Evolutionary conservation across 352 stramenopile species (phyloP).

Genomic region (Pythium angustatum): DNA sequence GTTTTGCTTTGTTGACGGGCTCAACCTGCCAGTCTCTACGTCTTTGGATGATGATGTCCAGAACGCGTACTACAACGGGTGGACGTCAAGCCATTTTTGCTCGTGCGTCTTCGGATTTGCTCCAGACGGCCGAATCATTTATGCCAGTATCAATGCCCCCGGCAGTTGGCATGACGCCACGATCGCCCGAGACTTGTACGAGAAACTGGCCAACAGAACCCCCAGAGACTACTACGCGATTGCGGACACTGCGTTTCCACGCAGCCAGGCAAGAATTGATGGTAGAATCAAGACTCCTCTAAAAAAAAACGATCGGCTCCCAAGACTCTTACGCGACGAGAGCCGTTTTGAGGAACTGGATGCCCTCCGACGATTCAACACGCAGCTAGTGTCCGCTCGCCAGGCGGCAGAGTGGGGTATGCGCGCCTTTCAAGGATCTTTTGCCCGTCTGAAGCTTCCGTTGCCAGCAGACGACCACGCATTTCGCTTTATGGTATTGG

Average conservation of each 20-base stretch:
- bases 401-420: slow-evolving; percentile 29
- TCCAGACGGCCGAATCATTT: slow-evolving; percentile 21
- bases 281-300: slow-evolving; percentile 16
- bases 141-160: slow-evolving; percentile 5
- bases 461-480: slow-evolving; percentile 19
- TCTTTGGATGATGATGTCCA: slow-evolving; percentile 17
- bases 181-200: slow-evolving; percentile 15
- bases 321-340: slow-evolving; percentile 2
- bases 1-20: slow-evolving; percentile 29
- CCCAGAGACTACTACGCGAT: slow-evolving; percentile 23
- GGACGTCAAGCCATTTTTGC: slow-evolving; percentile 29
- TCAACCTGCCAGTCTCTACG: slow-evolving; percentile 23
- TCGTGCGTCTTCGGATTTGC: slow-evolving; percentile 27
- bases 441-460: slow-evolving; percentile 25
- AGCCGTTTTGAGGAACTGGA: slow-evolving; percentile 10
- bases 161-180: slow-evolving; percentile 29
- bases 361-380: slow-evolving; percentile 14
- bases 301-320: slow-evolving; percentile 14
- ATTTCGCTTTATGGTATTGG: slow-evolving; percentile 8
- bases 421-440: slow-evolving; percentile 25
- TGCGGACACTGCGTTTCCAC: slow-evolving; percentile 25
- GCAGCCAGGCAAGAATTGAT: neutral
- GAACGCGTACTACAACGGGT: slow-evolving; percentile 30
- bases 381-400: slow-evolving; percentile 18
- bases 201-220: slow-evolving; percentile 15